Evolutionary conservation across 2,329 filamentous ascomycete species (phyloP), one percentile per base, ranked within the genome.

Genomic region (Leptographium wingfieldii): DNA sequence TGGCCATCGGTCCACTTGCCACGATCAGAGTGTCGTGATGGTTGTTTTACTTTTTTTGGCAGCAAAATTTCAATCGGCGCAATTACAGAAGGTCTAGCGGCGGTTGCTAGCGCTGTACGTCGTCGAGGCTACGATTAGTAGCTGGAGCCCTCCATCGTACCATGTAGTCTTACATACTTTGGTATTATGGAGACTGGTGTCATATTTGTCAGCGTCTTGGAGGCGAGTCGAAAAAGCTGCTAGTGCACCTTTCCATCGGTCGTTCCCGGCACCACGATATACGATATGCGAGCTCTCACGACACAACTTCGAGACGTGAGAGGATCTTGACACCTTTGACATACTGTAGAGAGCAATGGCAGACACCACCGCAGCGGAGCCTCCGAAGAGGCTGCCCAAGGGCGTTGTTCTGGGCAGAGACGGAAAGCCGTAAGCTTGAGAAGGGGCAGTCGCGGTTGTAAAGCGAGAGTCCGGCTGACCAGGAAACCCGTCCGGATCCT

Each of bases 401-500:
- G 87, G 88, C 64, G 78, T 92, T 2, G 80, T 92, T 46, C 74
- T 92, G 43, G 89, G 86, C 54, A 86, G 86, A 64, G 88, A 94
- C 74, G 89, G 89, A 60, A 94, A 94, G 73, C 89, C 89, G 89
- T 92, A 74, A 77, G 87, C 43, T n/a, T n/a, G 16, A n/a, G 43
- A 16, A 5, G 40, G 40, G 16, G 40, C 5, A 19, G 40, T 4
- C 2, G n/a, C 43, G 14, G 16, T 7, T 14, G 48, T 27, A 16
- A 7, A 46, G 43, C 38, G 11, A 46, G 19, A 9, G 43, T 35
- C 31, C 33, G 19, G 11, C n/a, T 25, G 31, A 55, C n/a, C 35
- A 46, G 16, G 19, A 1, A 48, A 35, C 38, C 58, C 19, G 40
- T 14, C 6, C 40, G 14, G 14, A 3, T 38, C 43, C 54, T 38